phyloP scores from a whole-genome alignment of 2,329 filamentous ascomycete genomes.

The Cladosporium oxysporum region DNA sequence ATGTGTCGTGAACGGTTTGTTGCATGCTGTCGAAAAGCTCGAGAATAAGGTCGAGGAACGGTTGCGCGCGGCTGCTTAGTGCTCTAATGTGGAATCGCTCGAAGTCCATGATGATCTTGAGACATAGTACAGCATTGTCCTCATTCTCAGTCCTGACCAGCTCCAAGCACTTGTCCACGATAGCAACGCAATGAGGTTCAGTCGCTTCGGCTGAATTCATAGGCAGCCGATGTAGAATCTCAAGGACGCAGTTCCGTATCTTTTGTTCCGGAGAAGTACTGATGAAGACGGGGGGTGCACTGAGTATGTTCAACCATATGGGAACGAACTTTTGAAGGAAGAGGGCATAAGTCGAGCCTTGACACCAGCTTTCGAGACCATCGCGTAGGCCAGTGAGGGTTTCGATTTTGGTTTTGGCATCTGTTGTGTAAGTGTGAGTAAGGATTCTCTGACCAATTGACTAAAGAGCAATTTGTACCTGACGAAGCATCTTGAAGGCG shows the following conservation, averaged over 20 bases:
- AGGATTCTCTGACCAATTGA: background rate
- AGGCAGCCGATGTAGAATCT: slow-evolving; percentile 87
- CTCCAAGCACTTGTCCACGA: slow-evolving; percentile 86
- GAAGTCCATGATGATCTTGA: slow-evolving; percentile 97
- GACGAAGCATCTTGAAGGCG: slow-evolving; percentile 47
- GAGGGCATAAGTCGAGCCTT: slow-evolving; percentile 70
- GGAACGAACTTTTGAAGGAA: slow-evolving; percentile 90
- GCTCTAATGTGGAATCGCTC: slow-evolving; percentile 89
- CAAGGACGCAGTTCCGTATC: slow-evolving; percentile 88
- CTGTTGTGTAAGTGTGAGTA: slow-evolving; percentile 48
- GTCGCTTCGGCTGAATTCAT: slow-evolving; percentile 66
- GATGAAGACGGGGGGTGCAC: slow-evolving; percentile 84
- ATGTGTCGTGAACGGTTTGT: slow-evolving; percentile 88
- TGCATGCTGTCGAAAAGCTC: slow-evolving; percentile 97
- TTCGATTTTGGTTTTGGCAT: slow-evolving; percentile 77
- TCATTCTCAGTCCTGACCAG: slow-evolving; percentile 92
- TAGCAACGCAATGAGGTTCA: slow-evolving; percentile 83
- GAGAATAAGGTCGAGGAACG: slow-evolving; percentile 87
- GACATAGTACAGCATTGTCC: slow-evolving; percentile 96
- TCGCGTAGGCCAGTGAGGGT: slow-evolving; percentile 86
- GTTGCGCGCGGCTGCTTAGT: slow-evolving; percentile 78
- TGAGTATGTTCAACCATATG: slow-evolving; percentile 81
- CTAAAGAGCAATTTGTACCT: background rate
- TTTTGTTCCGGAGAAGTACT: slow-evolving; percentile 91
- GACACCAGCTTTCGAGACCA: slow-evolving; percentile 84